phyloP scores from a whole-genome alignment of 208 protist genomes.

The Wallacemonas sp. region DNA sequence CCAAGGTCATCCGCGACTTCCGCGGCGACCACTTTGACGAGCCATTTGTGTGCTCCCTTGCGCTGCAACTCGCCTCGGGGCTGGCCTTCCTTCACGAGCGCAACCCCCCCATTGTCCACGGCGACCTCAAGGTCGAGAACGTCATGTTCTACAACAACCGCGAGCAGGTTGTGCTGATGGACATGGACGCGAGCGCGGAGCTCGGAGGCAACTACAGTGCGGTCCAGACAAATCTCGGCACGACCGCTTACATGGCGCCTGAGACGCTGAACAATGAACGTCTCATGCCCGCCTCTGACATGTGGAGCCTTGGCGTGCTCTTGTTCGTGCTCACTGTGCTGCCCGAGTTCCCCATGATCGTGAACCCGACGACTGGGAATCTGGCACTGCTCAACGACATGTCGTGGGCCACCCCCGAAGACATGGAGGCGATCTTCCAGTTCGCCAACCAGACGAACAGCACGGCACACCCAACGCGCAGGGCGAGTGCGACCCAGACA shows the following conservation, averaged over 20 bases:
- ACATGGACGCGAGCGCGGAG: conserved; percentile 67
- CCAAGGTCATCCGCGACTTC: conserved; percentile 38
- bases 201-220: conserved; percentile 27
- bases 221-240: conserved; percentile 37
- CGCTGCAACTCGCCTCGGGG: conserved; percentile 53
- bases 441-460: conserved; percentile 24
- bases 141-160: conserved; percentile 58
- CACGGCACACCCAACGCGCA: conserved; percentile 4
- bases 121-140: conserved; percentile 82
- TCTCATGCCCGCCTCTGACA: conserved; percentile 73
- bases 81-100: conserved; percentile 69
- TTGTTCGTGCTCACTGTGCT: conserved; percentile 72
- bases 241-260: conserved; percentile 72
- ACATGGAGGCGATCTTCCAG: conserved; percentile 27
- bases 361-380: conserved; percentile 44
- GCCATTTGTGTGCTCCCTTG: conserved; percentile 48
- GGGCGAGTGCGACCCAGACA: not conserved
- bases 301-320: conserved; percentile 81
- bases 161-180: conserved; percentile 71
- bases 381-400: conserved; percentile 55
- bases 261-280: conserved; percentile 58
- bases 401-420: conserved; percentile 52
- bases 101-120: conserved; percentile 78
- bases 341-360: conserved; percentile 75
- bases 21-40: conserved; percentile 46